Conservation (phyloP, 2,329 filamentous ascomycete species). For the Diaporthe velutina region DNA sequence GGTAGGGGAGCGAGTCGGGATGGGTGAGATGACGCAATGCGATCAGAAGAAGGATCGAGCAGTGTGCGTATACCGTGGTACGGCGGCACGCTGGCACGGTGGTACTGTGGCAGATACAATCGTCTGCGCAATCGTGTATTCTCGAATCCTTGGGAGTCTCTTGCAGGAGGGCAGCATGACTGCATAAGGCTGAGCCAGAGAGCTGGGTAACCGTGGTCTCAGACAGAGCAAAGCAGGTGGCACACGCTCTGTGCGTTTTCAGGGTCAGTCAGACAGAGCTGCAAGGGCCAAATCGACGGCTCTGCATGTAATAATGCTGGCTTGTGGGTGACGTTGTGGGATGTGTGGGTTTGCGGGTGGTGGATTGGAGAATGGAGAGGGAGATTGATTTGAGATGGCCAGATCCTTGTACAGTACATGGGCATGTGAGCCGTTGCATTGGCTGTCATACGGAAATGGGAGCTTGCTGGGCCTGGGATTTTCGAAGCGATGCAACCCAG, state of each 20-base stretch:
- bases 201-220: conserved; percentile 20
- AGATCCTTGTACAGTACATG: conserved; percentile 4
- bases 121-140: background rate
- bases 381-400: background rate
- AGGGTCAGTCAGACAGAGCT: conserved; percentile 21
- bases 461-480: conserved; percentile 16
- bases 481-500: conserved; percentile 1
- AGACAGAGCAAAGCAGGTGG: background rate
- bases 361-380: background rate
- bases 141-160: background rate
- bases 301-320: background rate
- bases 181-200: conserved; percentile 36
- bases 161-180: conserved; percentile 22
- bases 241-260: conserved; percentile 4
- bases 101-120: background rate
- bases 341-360: background rate
- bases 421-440: conserved; percentile 24
- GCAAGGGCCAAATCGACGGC: conserved; percentile 22
- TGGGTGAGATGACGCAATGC: conserved; percentile 27
- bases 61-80: background rate
- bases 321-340: background rate
- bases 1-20: conserved; percentile 4
- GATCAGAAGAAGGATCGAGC: background rate
- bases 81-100: background rate
- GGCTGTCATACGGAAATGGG: conserved; percentile 26